Base-by-base conservation (phyloP, 805 yeast genomes). In the Teunomyces kruisii region DNA sequence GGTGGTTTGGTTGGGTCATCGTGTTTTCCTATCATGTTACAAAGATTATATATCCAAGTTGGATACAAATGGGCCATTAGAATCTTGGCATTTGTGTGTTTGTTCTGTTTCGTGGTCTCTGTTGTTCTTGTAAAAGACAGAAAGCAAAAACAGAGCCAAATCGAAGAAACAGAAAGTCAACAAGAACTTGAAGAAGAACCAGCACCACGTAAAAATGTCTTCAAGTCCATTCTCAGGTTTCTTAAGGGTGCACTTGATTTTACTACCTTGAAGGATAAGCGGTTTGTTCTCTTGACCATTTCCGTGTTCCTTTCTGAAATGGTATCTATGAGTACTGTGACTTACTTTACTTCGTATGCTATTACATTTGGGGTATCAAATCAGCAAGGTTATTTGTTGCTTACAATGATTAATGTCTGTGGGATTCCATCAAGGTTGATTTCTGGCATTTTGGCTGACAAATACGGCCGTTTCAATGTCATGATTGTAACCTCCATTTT, bases 51-150 rank as follows among this genome's bases (percentile, higher is more conserved):
- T 51, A 57, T 56, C 1, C 54, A 59, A 10, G 67, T 77, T 17
- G 84, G 84, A 1, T 79, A 76, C 52, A 67, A 65, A 9, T 80
- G 84, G 84, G 74, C 80, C 3, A 65, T 76, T 36, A 65, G 85
- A 41, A 63, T 71, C 12, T 59, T 78, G 39, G 79, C 78, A 0
- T 72, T 80, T 50, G 56, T 78, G 9, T 75, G 76, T 47, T 52
- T 72, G 4, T 67, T 56, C 6, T 70, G 78, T 43, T 51, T 55
- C 53, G 9, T 44, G 15, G 39, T 49, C 24, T 50, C 44, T 7
- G 40, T 43, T 14, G 27, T 43, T n/a, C 31, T 43, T 14, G 41
- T 36, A 4, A 28, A 29, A n/a, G 45, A 43, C 22, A 29, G 45
- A 15, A 36, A 38, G 24, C 32, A 27, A 12, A 27, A 16, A 3